A percentile compares a stretch with the other conserved stretches of the same genome.
Evolutionary conservation across 805 yeast species (phyloP).

Genomic region (Saturnispora saitoi): DNA sequence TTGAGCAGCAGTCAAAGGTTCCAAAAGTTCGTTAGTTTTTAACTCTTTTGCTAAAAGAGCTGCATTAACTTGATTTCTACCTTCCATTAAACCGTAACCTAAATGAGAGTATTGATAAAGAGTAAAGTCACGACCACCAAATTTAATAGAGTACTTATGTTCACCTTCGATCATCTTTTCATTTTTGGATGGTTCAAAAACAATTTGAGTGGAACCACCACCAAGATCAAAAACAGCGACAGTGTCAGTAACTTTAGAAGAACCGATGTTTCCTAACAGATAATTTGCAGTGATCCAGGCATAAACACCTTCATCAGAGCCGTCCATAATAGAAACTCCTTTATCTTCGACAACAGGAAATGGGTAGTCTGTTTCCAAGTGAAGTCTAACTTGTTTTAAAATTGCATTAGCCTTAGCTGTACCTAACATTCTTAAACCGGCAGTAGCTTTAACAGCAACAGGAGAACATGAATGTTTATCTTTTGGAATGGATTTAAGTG

Average conservation of each 20-base stretch:
- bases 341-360: conserved; percentile 84
- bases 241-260: conserved; percentile 66
- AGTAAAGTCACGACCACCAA: conserved; percentile 73
- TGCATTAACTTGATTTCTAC: conserved; percentile 72
- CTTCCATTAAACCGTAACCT: conserved; percentile 94
- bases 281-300: conserved; percentile 98
- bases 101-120: conserved; percentile 92
- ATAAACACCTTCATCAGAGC: conserved; percentile 94
- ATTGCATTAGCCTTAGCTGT: conserved; percentile 63
- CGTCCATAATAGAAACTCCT: conserved; percentile 91
- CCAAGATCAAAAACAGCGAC: conserved; percentile 98
- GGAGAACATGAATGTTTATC: conserved; percentile 76
- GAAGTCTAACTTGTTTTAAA: conserved; percentile 64
- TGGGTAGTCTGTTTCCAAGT: conserved; percentile 75
- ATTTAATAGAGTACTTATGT: conserved; percentile 69
- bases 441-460: conserved; percentile 94
- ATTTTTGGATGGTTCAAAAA: conserved; percentile 76
- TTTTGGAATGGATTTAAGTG: conserved; percentile 70
- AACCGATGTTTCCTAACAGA: conserved; percentile 87
- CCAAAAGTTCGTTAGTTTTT: conserved; percentile 22
- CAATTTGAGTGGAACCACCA: conserved; percentile 98
- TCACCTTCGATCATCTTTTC: conserved; percentile 71
- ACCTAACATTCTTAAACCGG: conserved; percentile 87
- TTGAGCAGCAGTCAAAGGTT: conserved; percentile 27
- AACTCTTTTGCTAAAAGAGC: conserved; percentile 38